A percentile compares a stretch with the other conserved stretches of the same genome.
phyloP scores from a whole-genome alignment of 2,329 filamentous ascomycete genomes.

The Botrytis hyacinthi region DNA sequence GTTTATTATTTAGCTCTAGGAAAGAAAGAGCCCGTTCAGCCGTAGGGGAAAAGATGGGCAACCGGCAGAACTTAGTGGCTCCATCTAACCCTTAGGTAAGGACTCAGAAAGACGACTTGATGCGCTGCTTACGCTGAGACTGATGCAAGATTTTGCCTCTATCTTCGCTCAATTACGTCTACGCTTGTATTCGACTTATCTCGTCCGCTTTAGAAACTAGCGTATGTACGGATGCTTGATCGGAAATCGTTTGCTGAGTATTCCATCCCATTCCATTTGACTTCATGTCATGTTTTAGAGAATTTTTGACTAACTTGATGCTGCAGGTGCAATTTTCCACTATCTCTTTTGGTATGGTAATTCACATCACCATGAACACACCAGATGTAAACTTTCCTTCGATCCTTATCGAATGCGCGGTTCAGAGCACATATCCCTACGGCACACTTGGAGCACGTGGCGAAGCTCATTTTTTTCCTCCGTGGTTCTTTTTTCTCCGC shows the following conservation, averaged over 20 bases:
- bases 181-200: neutral
- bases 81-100: neutral
- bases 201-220: neutral
- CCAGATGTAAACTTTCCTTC: neutral
- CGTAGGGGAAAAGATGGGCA: neutral
- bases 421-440: fast-evolving
- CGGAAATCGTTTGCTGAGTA: neutral
- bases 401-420: neutral
- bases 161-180: too few species aligned
- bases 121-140: neutral
- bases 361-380: neutral
- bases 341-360: fast-evolving
- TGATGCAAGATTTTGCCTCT: neutral
- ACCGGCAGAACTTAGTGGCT: neutral
- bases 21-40: fast-evolving
- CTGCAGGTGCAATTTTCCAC: neutral
- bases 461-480: neutral
- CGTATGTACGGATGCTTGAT: neutral
- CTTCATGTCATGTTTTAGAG: too few species aligned
- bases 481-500: neutral
- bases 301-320: neutral
- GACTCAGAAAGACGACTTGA: fast-evolving
- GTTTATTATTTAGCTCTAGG: neutral
- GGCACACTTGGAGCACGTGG: neutral
- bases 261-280: neutral